Percentiles rank a stretch among this genome's conserved stretches.
phyloP scores from a whole-genome alignment of 106 monocot species.

The Phalaenopsis equestris region DNA sequence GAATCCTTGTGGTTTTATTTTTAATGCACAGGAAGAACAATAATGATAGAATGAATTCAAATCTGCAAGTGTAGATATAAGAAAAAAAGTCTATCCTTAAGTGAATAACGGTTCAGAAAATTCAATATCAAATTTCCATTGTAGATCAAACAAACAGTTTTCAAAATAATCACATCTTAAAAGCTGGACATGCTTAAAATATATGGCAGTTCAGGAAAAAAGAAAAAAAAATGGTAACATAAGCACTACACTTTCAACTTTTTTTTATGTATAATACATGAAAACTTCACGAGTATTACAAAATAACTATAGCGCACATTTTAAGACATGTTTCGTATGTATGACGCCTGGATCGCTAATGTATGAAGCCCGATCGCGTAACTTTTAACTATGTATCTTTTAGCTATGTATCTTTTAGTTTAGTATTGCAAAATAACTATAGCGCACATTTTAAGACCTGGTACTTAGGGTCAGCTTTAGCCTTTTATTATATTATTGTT shows the following conservation, averaged over 20 bases:
- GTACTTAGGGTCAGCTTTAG: no score
- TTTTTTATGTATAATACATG: no score
- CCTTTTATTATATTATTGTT: not conserved
- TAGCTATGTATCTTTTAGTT: no score
- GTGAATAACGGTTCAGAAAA: not conserved
- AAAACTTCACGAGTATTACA: no score
- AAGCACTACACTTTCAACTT: not conserved
- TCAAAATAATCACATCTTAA: not conserved
- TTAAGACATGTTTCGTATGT: no score
- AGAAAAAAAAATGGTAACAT: not conserved
- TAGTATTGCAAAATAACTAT: no score
- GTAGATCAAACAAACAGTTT: not conserved
- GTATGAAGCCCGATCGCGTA: no score
- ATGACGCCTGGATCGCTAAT: no score
- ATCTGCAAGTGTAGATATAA: slow-evolving; percentile 1
- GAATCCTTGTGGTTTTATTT: no score
- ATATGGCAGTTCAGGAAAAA: not conserved
- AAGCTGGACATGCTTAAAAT: not conserved
- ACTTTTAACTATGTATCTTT: no score
- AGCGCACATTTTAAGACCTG: not conserved
- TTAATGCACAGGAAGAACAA: not conserved
- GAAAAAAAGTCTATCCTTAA: not conserved
- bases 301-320: no score
- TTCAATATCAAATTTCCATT: not conserved
- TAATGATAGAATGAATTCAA: not conserved